Evolutionary conservation across 176 grass and related monocot species (phyloP), one percentile per base, ranked within the genome.

Genomic region (Hordeum marinum): DNA sequence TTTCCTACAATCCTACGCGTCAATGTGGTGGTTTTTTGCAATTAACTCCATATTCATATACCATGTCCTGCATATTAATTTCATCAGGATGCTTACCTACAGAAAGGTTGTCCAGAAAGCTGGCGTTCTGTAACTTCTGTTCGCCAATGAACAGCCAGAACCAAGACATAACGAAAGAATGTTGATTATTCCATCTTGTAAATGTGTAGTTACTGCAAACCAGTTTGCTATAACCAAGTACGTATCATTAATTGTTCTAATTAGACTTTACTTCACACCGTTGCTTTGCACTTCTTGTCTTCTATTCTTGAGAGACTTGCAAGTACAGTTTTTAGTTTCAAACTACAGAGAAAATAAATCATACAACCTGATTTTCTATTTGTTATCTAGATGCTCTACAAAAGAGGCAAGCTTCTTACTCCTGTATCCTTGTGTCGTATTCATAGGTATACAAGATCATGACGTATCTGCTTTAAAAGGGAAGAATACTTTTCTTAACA

Each of bases 41-140:
- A n/a, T n/a, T n/a, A n/a, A n/a, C n/a, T n/a, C n/a, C n/a, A 40
- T 65, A 62, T 21, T 72, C 31, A 2, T 10, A 37, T 50, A 14
- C 73, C 67, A 63, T 55, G 32, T 50, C 71, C 18, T 68, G 40
- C 32, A 79, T 40, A 15, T 65, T 26, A 26, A 58, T 84, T 88
- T 79, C 81, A 79, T 79, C 81, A 79, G 81, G 80, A 60, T 79
- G 81, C 40, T 52, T 79, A 42, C 6, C 24, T 79, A 43, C 25
- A 73, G 45, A 72, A 77, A 39, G 62, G n/a, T 83, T 40, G 15
- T 60, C 20, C 43, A 45, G 12, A 25, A 59, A 82, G 79, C 11
- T 82, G 48, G 5, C 62, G 17, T 60, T 55, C 23, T 52, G 48
- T 52, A 52, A 52, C 48, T 7, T 52, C 15, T 87, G 26, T 65